Conservation (phyloP, 2,329 filamentous ascomycete species). For the Aspergillus udagawae region DNA sequence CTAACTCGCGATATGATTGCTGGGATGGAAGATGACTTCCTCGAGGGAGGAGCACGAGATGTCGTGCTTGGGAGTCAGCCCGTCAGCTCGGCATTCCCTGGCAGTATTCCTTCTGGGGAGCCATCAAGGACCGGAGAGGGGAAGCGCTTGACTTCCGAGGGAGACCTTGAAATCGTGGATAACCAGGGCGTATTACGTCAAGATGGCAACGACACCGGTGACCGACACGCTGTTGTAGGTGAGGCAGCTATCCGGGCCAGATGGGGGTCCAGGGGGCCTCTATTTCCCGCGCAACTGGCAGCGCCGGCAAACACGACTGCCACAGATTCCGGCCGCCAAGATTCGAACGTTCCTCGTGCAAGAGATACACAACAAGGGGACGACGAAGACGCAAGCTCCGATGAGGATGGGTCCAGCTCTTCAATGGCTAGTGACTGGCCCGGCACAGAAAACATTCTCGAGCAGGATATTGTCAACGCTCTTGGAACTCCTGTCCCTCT, state of each 20-base stretch:
- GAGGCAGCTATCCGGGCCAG: conserved; percentile 39
- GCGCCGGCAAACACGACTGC: conserved; percentile 1
- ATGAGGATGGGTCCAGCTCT: conserved; percentile 22
- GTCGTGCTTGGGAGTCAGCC: conserved; percentile 72
- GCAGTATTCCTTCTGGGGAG: conserved; percentile 62
- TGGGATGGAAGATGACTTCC: conserved; percentile 71
- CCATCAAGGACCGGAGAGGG: conserved; percentile 60
- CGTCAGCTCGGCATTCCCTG: conserved; percentile 73
- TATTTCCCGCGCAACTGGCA: conserved; percentile 26
- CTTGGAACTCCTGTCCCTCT: conserved; percentile 40
- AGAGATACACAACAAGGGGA: conserved; percentile 17
- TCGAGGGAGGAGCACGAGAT: conserved; percentile 71
- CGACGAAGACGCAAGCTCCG: conserved; percentile 20
- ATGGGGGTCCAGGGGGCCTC: conserved; percentile 32
- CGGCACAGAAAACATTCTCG: conserved; percentile 34
- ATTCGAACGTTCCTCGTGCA: conserved; percentile 4
- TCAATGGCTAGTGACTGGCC: conserved; percentile 36
- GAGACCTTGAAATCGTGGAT: conserved; percentile 61
- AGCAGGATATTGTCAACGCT: conserved; percentile 40
- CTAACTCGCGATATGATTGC: conserved; percentile 81
- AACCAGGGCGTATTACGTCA: conserved; percentile 58
- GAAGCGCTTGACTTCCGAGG: conserved; percentile 60
- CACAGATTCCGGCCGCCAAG: conserved; percentile 3
- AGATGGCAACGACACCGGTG: conserved; percentile 57
- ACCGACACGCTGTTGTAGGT: conserved; percentile 58